These are phyloP conservation scores for Dioscorea dumetorum DNA, from an alignment of 106 monocot species.

Conservation along the genomic window DNA sequence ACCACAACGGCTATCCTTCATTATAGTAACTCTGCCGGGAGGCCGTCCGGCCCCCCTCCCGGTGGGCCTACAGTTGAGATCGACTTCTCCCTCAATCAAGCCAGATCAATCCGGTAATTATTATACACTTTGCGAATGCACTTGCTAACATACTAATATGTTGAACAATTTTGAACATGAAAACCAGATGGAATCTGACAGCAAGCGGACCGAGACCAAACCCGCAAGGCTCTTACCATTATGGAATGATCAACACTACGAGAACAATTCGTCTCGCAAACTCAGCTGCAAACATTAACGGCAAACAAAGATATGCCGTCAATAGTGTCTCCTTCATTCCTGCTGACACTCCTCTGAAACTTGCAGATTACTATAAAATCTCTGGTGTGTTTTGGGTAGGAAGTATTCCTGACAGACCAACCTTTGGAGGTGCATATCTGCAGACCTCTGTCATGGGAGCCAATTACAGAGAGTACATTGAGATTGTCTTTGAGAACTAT, in stretches of 20 bases:
- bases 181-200: constrained; percentile 62
- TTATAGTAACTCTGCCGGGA: constrained; percentile 29
- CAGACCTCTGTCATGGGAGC: constrained; percentile 58
- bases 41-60: constrained; percentile 14
- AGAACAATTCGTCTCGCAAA: constrained; percentile 69
- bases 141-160: not conserved
- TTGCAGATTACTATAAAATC: constrained; percentile 59
- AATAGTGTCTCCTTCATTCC: constrained; percentile 58
- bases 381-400: constrained; percentile 45
- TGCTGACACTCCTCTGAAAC: constrained; percentile 55
- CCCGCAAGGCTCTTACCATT: constrained; percentile 76
- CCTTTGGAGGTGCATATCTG: constrained; percentile 41
- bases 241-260: constrained; percentile 51
- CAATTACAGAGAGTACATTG: constrained; percentile 52
- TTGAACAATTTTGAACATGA: not conserved
- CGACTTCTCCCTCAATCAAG: constrained; percentile 36
- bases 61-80: constrained; percentile 44
- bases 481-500: constrained; percentile 63
- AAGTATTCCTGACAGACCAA: constrained; percentile 51
- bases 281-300: constrained; percentile 48
- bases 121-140: not conserved
- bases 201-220: constrained; percentile 70
- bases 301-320: constrained; percentile 63
- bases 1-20: constrained; percentile 32
- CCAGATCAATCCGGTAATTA: constrained; percentile 33